Percentiles rank a stretch among this genome's conserved stretches.
These are phyloP conservation scores for Uronychia binucleata DNA, from an alignment of 73 alveolate species.

Conservation along the genomic window DNA sequence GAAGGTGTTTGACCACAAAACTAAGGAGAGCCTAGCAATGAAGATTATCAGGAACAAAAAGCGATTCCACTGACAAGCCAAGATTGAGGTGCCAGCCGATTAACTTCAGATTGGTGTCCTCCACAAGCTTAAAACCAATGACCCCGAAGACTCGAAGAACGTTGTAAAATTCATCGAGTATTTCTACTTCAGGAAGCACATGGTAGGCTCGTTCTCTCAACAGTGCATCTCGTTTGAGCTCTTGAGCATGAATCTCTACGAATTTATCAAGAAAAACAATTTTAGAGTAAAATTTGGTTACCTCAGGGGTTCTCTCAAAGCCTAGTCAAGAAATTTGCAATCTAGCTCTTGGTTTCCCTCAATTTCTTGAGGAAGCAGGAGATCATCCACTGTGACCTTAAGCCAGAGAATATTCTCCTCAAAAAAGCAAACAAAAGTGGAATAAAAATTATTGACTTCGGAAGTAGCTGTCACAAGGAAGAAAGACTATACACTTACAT, in stretches of 20 bases:
- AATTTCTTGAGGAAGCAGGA: slow-evolving; percentile 67
- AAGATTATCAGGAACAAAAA: slow-evolving; percentile 81
- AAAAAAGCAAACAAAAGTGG: slow-evolving; percentile 66
- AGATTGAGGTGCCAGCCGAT: slow-evolving; percentile 65
- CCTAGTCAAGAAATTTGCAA: slow-evolving; percentile 60
- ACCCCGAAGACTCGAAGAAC: slow-evolving; percentile 59
- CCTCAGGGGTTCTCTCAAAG: background rate
- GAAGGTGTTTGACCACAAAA: slow-evolving; percentile 71
- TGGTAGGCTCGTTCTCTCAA: background rate
- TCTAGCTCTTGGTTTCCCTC: slow-evolving; percentile 69
- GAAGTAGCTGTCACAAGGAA: slow-evolving; percentile 74
- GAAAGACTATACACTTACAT: slow-evolving; percentile 76
- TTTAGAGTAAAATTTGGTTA: slow-evolving; percentile 8
- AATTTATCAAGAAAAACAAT: slow-evolving; percentile 75
- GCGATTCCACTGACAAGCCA: slow-evolving; percentile 71
- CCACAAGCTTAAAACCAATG: slow-evolving; percentile 41
- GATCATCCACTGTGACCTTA: slow-evolving; percentile 91
- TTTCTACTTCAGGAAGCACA: slow-evolving; percentile 63
- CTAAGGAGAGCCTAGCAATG: slow-evolving; percentile 63
- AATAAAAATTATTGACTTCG: slow-evolving; percentile 88
- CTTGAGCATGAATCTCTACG: slow-evolving; percentile 77
- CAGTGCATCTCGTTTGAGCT: slow-evolving; percentile 78
- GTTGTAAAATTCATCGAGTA: slow-evolving; percentile 66
- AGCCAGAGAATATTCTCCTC: slow-evolving; percentile 89
- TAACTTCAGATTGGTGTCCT: slow-evolving; percentile 19